Conservation (phyloP, 1,139 yeast genomes). For the Debaryomyces sp. region DNA sequence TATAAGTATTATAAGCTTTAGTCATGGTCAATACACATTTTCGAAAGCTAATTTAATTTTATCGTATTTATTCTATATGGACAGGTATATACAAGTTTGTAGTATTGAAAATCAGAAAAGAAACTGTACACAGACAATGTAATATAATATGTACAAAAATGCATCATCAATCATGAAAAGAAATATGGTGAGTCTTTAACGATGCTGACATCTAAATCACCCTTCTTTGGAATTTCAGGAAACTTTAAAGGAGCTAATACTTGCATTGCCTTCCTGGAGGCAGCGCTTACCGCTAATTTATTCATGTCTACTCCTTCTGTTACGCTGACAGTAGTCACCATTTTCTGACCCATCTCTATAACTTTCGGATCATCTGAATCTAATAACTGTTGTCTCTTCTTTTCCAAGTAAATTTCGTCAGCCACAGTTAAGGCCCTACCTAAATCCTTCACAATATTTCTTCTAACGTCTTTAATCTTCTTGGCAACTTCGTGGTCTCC, state of each 20-base stretch:
- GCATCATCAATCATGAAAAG: constrained; percentile 47
- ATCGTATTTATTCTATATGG: neutral
- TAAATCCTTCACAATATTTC: constrained; percentile 48
- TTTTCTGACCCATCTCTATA: constrained; percentile 52
- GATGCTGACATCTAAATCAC: constrained; percentile 77
- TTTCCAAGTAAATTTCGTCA: constrained; percentile 77
- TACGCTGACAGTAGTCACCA: constrained; percentile 78
- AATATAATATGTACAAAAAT: constrained; percentile 8
- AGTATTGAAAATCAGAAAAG: constrained; percentile 4
- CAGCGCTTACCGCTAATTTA: constrained; percentile 25
- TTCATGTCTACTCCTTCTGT: constrained; percentile 45
- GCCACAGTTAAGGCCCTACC: constrained; percentile 64
- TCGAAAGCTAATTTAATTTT: neutral
- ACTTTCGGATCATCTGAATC: constrained; percentile 54
- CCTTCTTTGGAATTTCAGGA: constrained; percentile 79
- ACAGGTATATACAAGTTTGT: constrained; percentile 6
- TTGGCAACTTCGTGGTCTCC: constrained; percentile 55
- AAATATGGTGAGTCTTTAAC: constrained; percentile 80
- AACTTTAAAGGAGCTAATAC: constrained; percentile 64
- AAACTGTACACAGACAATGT: constrained; percentile 10
- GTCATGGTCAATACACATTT: neutral
- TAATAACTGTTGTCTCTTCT: constrained; percentile 59
- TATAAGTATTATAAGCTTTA: constrained; percentile 19
- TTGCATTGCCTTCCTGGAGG: constrained; percentile 31
- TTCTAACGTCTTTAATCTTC: constrained; percentile 53